Conservation (phyloP, 345 rosid species). For the Citrus inodora region DNA sequence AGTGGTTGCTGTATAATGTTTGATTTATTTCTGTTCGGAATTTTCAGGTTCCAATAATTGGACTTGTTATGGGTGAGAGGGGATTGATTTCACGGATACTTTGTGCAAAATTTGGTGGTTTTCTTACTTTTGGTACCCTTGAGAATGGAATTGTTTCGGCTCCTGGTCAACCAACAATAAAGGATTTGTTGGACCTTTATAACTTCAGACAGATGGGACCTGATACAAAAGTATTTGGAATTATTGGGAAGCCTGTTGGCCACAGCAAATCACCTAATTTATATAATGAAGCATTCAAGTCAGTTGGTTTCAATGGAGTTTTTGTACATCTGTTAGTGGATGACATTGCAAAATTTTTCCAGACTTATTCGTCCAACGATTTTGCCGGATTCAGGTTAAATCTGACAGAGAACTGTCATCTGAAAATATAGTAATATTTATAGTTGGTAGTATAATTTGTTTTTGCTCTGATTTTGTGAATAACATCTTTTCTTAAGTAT, state of each 20-base stretch:
- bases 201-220: slow-evolving; percentile 78
- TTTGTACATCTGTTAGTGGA: slow-evolving; percentile 80
- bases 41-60: slow-evolving; percentile 80
- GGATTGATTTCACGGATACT: slow-evolving; percentile 88
- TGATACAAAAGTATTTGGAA: slow-evolving; percentile 86
- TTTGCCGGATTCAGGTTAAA: slow-evolving; percentile 89
- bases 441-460: neutral
- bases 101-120: slow-evolving; percentile 89
- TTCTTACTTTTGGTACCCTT: slow-evolving; percentile 84
- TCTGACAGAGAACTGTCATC: slow-evolving; percentile 4
- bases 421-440: neutral
- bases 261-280: slow-evolving; percentile 93
- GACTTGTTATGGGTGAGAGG: slow-evolving; percentile 89
- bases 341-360: slow-evolving; percentile 65
- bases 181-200: slow-evolving; percentile 70
- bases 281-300: slow-evolving; percentile 86
- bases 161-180: slow-evolving; percentile 88
- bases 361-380: slow-evolving; percentile 71
- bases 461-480: slow-evolving; percentile 2
- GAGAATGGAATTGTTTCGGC: slow-evolving; percentile 81
- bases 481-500: slow-evolving; percentile 3
- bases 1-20: neutral
- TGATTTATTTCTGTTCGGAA: slow-evolving; percentile 7
- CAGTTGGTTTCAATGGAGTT: slow-evolving; percentile 73
- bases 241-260: slow-evolving; percentile 89